Percentiles rank a stretch among this genome's conserved stretches.
These are phyloP conservation scores for Oropetium thomaeum DNA, from an alignment of 176 grass and related monocot genomes.

Conservation along the genomic window DNA sequence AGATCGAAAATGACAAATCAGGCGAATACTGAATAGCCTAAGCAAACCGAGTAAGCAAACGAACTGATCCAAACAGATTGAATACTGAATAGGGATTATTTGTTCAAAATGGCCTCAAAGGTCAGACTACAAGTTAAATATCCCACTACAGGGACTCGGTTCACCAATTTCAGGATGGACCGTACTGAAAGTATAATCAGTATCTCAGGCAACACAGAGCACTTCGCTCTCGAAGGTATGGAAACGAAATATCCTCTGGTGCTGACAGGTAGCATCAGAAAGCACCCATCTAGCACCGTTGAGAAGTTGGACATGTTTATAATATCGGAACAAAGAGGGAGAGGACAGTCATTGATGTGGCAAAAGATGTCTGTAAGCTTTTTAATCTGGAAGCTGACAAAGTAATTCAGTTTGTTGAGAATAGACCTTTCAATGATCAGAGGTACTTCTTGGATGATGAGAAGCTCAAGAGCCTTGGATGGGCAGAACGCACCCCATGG, in stretches of 20 bases:
- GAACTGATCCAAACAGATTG: neutral
- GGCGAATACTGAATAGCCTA: too few species aligned
- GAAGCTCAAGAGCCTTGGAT: constrained; percentile 71
- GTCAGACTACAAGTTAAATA: neutral
- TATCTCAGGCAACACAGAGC: neutral
- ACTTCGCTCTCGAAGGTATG: neutral
- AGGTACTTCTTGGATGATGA: constrained; percentile 80
- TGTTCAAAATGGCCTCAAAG: neutral
- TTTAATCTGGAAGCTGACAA: constrained; percentile 64
- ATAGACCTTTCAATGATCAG: constrained; percentile 85
- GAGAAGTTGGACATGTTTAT: constrained; percentile 82
- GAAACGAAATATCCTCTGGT: neutral
- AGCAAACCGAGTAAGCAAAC: neutral
- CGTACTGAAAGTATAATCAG: neutral
- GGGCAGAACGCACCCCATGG: constrained; percentile 66
- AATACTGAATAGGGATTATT: neutral
- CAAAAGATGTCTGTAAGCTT: constrained; percentile 77
- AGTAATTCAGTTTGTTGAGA: constrained; percentile 66
- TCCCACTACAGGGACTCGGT: neutral
- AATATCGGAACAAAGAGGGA: constrained; percentile 82
- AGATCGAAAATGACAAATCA: too few species aligned
- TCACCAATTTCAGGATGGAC: neutral
- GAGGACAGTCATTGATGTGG: constrained; percentile 80
- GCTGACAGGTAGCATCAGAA: neutral
- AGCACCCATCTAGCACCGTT: constrained; percentile 30